Evolutionary conservation across 257 asterid genomes (phyloP), one percentile per base, ranked within the genome.

Genomic region (Verbena officinalis): DNA sequence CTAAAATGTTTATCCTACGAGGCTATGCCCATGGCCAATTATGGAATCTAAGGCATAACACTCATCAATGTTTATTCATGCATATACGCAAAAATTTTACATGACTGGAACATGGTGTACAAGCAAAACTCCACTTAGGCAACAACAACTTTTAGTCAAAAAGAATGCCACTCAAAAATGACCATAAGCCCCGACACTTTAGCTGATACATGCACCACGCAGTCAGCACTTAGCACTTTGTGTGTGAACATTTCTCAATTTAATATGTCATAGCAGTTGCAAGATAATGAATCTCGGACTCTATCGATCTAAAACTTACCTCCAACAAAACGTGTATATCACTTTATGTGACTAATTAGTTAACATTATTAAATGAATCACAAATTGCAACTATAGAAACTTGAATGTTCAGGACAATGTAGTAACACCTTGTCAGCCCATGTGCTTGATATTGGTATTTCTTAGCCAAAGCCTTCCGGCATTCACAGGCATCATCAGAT

Each of bases 221-320:
- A n/a, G n/a, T n/a, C n/a, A n/a, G n/a, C n/a, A 60, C 51, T 40
- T 24, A 17, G 48, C 27, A 64, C 67, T 24, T 65, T 7, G 0
- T 31, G 45, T 33, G 19, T 38, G 8, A 65, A 36, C 9, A 23
- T 65, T 38, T 23, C 20, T 14, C 23, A 51, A n/a, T 52, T 38
- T 15, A 27, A 17, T 13, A 23, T 22, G 9, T 43, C 34, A 54
- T 4, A 33, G 43, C 30, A 42, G 40, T 23, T 66, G 23, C 15
- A 23, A 66, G 72, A 33, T n/a, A 42, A 31, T 14, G 4, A 45
- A 23, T 20, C 23, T 27, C 3, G 19, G 2, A 24, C 4, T 58
- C n/a, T 12, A 3, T 59, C 45, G 7, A 12, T 48, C 44, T 12
- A 12, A 22, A 59, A 59, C 54, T n/a, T 27, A 7, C 40, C 8